These are phyloP conservation scores for Onygenales sp. DNA, from an alignment of 2,329 filamentous ascomycete species.

Conservation along the genomic window DNA sequence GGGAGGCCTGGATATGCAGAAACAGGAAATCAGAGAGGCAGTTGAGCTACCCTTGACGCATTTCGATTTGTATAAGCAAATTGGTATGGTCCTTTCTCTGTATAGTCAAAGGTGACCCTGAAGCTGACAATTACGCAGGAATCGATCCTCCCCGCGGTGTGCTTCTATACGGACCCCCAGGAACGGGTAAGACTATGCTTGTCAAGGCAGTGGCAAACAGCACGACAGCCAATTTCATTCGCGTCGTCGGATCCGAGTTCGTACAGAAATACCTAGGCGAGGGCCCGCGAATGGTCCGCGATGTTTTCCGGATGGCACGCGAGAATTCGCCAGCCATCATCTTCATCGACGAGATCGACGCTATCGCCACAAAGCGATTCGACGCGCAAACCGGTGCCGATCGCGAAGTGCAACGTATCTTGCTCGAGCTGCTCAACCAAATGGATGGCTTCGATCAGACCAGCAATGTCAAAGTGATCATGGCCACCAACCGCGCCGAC, in stretches of 20 bases:
- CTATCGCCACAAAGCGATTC: conserved; percentile 97
- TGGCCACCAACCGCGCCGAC: conserved; percentile 98
- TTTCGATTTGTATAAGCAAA: conserved; percentile 98
- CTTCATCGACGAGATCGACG: conserved; percentile 99
- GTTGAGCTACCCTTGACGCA: conserved; percentile 95
- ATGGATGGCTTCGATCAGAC: conserved; percentile 99
- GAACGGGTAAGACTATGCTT: conserved; percentile 93
- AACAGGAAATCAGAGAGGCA: conserved; percentile 97
- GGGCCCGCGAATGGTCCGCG: conserved; percentile 95
- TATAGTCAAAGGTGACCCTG: neutral
- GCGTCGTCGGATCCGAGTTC: conserved; percentile 95
- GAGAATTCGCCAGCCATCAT: conserved; percentile 98
- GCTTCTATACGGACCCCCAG: conserved; percentile 87
- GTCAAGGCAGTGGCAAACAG: conserved; percentile 98
- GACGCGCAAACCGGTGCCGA: conserved; percentile 97
- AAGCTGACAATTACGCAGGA: conserved; percentile 24
- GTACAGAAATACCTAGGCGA: conserved; percentile 98
- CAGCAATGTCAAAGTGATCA: conserved; percentile 98
- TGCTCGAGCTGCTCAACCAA: conserved; percentile 94
- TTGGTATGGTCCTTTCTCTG: conserved; percentile 45
- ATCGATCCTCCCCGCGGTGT: conserved; percentile 97
- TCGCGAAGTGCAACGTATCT: conserved; percentile 94
- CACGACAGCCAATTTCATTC: conserved; percentile 95
- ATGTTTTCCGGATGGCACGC: conserved; percentile 97
- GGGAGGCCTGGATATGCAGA: conserved; percentile 97